Base-by-base conservation (phyloP, 1,284 basidiomycete species). In the Phellinidium pouzarii region DNA sequence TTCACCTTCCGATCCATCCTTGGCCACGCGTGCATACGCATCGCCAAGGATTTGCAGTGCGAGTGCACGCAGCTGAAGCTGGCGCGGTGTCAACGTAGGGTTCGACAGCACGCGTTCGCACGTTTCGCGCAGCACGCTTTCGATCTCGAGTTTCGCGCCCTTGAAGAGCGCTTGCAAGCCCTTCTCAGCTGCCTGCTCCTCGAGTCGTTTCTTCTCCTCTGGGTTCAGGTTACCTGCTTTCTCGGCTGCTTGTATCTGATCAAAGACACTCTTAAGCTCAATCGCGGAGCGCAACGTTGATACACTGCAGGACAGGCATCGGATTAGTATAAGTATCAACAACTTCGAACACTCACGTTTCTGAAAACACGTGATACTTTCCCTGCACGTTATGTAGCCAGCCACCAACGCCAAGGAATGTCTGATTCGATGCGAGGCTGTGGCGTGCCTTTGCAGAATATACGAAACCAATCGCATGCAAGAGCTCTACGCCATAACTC, bases 161-260 rank as follows among this genome's bases (percentile, higher is more conserved):
- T 95, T 95, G 81, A 94, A 95, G 23, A 95, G 71, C 0, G 92
- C 92, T 60, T 93, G 86, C 6, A 95, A 66, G n/a, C 88, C 91
- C 68, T 98, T 98, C 71, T 96, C 92, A 0, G 96, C 94, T 1
- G 95, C 95, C 64, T 93, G 88, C 63, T 99, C 95, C 65, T 99
- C 96, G 2, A 99, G 73, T 60, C 90, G 84, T 63, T 82, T 82
- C 71, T 88, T 87, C 65, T 94, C 88, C 56, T 96, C 95, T 0
- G 90, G 82, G 3, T 77, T 78, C 50, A 97, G 74, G 58, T 79
- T 87, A 0, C 95, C 96, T 1, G 87, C 82, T 64, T 91, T 86
- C 66, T 95, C 94, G 0, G 93, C 93, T 0, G 84, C 85, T 68
- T 95, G 91, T 26, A 99, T 86, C 66, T 94, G 92, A 62, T 99